phyloP scores from a whole-genome alignment of 805 yeast species.

The Teunomyces aglyptinius region DNA sequence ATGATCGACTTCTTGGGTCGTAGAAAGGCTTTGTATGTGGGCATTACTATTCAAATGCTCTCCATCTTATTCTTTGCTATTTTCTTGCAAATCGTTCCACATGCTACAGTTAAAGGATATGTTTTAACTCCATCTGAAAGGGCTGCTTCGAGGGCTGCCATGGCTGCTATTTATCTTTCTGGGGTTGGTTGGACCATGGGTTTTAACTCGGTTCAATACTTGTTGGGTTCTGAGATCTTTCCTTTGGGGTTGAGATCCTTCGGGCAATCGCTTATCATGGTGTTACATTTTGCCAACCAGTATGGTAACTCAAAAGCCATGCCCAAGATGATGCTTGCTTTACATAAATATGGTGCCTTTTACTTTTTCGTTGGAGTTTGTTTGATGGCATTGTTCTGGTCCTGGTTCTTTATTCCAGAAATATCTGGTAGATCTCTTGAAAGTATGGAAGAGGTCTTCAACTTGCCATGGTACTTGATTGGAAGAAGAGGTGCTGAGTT shows the following conservation, averaged over 20 bases:
- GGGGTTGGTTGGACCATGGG: constrained; percentile 63
- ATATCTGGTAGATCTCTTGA: constrained; percentile 51
- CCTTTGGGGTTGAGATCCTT: constrained; percentile 50
- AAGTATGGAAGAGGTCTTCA: constrained; percentile 50
- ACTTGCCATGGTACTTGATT: constrained; percentile 55
- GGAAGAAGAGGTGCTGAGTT: constrained; percentile 54
- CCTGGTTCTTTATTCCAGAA: constrained; percentile 52
- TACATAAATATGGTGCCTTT: constrained; percentile 51
- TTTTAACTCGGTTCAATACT: constrained; percentile 55
- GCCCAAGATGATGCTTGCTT: constrained; percentile 47
- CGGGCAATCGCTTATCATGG: constrained; percentile 53
- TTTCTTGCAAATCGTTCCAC: constrained; percentile 45
- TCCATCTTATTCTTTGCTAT: constrained; percentile 47
- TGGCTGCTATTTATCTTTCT: constrained; percentile 48
- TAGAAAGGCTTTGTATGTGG: constrained; percentile 48
- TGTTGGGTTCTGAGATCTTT: constrained; percentile 54
- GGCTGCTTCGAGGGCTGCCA: constrained; percentile 45
- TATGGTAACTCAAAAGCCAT: constrained; percentile 56
- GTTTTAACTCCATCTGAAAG: constrained; percentile 27
- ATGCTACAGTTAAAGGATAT: constrained; percentile 33
- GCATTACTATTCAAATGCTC: constrained; percentile 44
- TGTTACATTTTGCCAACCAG: constrained; percentile 55
- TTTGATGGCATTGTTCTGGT: constrained; percentile 41
- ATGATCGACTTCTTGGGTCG: constrained; percentile 54
- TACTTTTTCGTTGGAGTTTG: constrained; percentile 48